Percentiles rank a stretch among this genome's conserved stretches.
These are phyloP conservation scores for Verruconis gallopava DNA, from an alignment of 2,329 filamentous ascomycete species.

Conservation along the genomic window DNA sequence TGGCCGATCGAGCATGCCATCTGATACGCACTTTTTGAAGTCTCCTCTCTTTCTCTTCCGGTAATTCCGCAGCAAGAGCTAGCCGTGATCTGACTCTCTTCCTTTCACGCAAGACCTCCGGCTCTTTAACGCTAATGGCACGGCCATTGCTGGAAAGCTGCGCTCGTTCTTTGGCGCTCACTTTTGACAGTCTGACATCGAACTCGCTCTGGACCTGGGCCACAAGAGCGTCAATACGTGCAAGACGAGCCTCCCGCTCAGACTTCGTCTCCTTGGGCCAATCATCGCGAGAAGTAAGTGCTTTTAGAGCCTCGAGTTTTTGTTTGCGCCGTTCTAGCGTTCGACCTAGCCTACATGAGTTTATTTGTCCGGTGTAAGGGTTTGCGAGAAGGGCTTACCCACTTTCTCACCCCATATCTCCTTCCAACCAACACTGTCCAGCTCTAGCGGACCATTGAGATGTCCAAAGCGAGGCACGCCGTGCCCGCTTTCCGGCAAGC, in stretches of 20 bases:
- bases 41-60: background rate
- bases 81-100: no score
- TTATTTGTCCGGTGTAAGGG: no score
- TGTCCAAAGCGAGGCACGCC: slow-evolving; percentile 48
- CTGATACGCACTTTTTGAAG: background rate
- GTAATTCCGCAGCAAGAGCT: background rate
- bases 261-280: background rate
- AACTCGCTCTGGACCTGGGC: no score
- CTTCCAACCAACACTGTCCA: slow-evolving; percentile 46
- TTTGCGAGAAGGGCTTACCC: background rate
- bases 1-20: background rate
- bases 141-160: no score
- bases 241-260: background rate
- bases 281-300: no score
- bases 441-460: slow-evolving; percentile 47
- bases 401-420: slow-evolving; percentile 43
- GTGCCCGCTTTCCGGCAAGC: slow-evolving; percentile 63
- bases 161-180: no score
- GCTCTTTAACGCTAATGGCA: no score
- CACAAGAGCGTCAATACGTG: background rate
- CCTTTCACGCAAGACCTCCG: no score
- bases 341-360: no score
- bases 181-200: no score
- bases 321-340: no score
- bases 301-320: no score